Percentiles rank a stretch among this genome's conserved stretches.
Evolutionary conservation across 2,329 filamentous ascomycete genomes (phyloP).

Genomic region (Neofusicoccum laricinum): DNA sequence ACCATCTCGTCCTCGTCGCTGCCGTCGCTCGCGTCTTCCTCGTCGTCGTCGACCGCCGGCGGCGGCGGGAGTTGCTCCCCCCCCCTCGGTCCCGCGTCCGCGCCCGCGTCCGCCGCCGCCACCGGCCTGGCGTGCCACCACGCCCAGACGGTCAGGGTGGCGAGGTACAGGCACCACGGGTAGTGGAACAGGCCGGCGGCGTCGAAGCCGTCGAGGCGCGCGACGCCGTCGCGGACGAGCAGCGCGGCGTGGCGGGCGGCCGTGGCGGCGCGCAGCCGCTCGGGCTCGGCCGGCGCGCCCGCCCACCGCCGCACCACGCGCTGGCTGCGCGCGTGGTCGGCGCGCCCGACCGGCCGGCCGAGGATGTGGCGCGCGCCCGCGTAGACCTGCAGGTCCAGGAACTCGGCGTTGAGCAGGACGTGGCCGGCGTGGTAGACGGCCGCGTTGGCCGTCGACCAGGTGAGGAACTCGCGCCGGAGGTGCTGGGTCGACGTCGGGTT

Average conservation of each 20-base stretch:
- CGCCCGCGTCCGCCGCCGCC: not conserved
- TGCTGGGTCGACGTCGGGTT: not conserved
- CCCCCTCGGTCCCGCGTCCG: not conserved
- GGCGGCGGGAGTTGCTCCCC: not conserved
- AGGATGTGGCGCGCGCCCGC: conserved; percentile 60
- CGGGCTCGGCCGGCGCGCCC: conserved; percentile 22
- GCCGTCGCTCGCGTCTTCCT: conserved; percentile 24
- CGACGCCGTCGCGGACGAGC: conserved; percentile 51
- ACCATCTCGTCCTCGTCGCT: conserved; percentile 45
- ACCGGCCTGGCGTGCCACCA: conserved; percentile 48
- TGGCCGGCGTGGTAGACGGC: conserved; percentile 59
- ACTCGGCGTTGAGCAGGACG: conserved; percentile 56
- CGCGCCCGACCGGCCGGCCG: conserved; percentile 51
- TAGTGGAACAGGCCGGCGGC: conserved; percentile 58
- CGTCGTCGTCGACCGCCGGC: not conserved
- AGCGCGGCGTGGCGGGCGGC: conserved; percentile 55
- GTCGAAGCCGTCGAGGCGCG: conserved; percentile 51
- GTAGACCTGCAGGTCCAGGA: conserved; percentile 61
- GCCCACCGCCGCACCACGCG: conserved; percentile 53
- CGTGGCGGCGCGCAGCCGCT: conserved; percentile 33
- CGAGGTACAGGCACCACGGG: conserved; percentile 61
- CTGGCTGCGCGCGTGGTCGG: conserved; percentile 52
- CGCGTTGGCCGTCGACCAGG: conserved; percentile 50
- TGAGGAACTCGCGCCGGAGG: conserved; percentile 41
- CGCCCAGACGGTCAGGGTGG: conserved; percentile 57